phyloP scores from a whole-genome alignment of 768 basidiomycete genomes.

The Auricularia auricula-judae region DNA sequence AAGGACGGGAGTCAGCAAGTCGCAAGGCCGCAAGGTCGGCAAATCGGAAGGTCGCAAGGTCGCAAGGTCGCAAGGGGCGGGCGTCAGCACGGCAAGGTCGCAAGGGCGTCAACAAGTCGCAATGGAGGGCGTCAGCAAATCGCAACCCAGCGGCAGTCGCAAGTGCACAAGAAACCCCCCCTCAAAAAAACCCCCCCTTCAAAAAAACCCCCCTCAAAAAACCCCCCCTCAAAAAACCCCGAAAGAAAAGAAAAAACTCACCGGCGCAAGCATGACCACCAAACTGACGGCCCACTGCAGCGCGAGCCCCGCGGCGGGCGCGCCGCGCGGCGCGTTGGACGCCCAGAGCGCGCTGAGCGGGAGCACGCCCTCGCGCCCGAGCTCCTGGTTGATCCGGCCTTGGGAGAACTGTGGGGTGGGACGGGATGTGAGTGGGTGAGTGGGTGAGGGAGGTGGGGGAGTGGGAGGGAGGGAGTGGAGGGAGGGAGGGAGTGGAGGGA shows the following conservation, averaged over 20 bases:
- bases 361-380: constrained; percentile 51
- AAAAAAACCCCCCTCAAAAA: too few relatives aligned
- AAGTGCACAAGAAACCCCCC: too few relatives aligned
- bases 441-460: neutral
- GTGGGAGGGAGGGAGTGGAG: too few relatives aligned
- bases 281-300: constrained; percentile 43
- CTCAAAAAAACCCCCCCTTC: too few relatives aligned
- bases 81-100: too few relatives aligned
- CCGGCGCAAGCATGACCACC: constrained; percentile 42
- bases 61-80: too few relatives aligned
- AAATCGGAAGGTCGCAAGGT: too few relatives aligned
- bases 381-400: constrained; percentile 45
- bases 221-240: too few relatives aligned
- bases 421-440: neutral
- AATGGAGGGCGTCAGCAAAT: too few relatives aligned
- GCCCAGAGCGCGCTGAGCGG: constrained; percentile 51
- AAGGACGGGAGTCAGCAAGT: constrained; percentile 11
- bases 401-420: constrained; percentile 30
- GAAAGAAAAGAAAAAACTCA: neutral
- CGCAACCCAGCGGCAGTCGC: too few relatives aligned
- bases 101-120: too few relatives aligned
- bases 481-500: too few relatives aligned
- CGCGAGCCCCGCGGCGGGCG: constrained; percentile 44
- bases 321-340: constrained; percentile 49
- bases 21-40: constrained; percentile 31